phyloP scores from a whole-genome alignment of 2,329 filamentous ascomycete species.

The Diaporthe australafricana region DNA sequence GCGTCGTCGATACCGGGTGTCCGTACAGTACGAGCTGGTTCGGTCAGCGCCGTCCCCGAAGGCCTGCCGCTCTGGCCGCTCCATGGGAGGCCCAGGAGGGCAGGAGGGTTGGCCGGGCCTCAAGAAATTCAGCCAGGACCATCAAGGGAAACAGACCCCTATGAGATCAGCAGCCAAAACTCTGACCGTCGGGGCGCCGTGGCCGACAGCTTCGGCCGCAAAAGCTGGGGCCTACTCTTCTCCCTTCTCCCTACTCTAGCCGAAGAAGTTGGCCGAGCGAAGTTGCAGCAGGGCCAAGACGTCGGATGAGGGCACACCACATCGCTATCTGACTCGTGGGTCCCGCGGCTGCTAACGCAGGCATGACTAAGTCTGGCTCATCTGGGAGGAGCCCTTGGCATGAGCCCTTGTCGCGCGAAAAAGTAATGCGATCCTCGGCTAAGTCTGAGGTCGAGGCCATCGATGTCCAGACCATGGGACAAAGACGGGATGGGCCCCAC shows the following conservation, averaged over 20 bases:
- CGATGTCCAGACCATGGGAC: constrained; percentile 18
- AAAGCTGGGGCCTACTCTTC: neutral
- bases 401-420: constrained; percentile 8
- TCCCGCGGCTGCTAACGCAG: neutral
- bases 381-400: neutral
- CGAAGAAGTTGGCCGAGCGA: neutral
- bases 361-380: constrained; percentile 28
- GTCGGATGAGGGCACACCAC: neutral
- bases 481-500: neutral
- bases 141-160: constrained; percentile 14
- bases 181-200: constrained; percentile 14
- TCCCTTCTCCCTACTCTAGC: neutral
- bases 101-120: neutral
- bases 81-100: too few relatives aligned
- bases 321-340: constrained; percentile 23
- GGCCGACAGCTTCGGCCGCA: neutral
- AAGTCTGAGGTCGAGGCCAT: constrained; percentile 7
- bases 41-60: constrained; percentile 14
- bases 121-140: neutral
- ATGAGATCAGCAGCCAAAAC: neutral
- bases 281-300: neutral
- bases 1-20: constrained; percentile 12
- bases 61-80: neutral
- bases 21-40: constrained; percentile 1
- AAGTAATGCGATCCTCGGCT: constrained; percentile 30